phyloP scores from a whole-genome alignment of 345 rosid genomes.

The Lenwebbia sp. region DNA sequence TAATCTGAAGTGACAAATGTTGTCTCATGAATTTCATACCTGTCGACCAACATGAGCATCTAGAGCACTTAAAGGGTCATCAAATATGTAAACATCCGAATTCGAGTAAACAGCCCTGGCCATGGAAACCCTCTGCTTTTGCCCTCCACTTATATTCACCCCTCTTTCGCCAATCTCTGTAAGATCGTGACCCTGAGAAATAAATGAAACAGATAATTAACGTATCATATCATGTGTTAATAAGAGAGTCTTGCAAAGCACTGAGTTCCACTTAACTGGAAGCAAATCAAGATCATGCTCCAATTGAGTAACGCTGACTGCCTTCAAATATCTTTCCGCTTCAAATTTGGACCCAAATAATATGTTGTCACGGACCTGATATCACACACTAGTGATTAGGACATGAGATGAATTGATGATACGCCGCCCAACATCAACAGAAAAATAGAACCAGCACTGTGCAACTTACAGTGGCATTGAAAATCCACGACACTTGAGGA shows the following conservation, averaged over 20 bases:
- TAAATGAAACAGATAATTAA: neutral
- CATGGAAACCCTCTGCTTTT: slow-evolving; percentile 97
- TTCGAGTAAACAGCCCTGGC: slow-evolving; percentile 95
- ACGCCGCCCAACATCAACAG: neutral
- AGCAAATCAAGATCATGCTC: slow-evolving; percentile 79
- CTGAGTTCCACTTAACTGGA: slow-evolving; percentile 49
- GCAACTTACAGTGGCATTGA: slow-evolving; percentile 78
- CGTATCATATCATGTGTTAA: neutral
- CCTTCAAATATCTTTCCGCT: slow-evolving; percentile 53
- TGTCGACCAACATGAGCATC: slow-evolving; percentile 92
- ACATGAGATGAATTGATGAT: neutral
- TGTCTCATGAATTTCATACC: slow-evolving; percentile 21
- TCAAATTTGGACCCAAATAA: slow-evolving; percentile 79
- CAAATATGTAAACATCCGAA: slow-evolving; percentile 86
- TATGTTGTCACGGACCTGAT: slow-evolving; percentile 79
- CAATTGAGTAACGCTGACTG: slow-evolving; percentile 69
- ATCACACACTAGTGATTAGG: neutral
- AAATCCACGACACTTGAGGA: slow-evolving; percentile 98
- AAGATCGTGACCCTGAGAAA: slow-evolving; percentile 73
- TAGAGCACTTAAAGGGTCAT: slow-evolving; percentile 96
- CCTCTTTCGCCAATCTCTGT: slow-evolving; percentile 99
- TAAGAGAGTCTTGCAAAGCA: neutral
- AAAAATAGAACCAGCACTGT: neutral
- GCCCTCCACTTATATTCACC: slow-evolving; percentile 98
- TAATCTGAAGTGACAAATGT: neutral